phyloP scores from a whole-genome alignment of 2,329 filamentous ascomycete genomes.

The Pezicula rhizophila region DNA sequence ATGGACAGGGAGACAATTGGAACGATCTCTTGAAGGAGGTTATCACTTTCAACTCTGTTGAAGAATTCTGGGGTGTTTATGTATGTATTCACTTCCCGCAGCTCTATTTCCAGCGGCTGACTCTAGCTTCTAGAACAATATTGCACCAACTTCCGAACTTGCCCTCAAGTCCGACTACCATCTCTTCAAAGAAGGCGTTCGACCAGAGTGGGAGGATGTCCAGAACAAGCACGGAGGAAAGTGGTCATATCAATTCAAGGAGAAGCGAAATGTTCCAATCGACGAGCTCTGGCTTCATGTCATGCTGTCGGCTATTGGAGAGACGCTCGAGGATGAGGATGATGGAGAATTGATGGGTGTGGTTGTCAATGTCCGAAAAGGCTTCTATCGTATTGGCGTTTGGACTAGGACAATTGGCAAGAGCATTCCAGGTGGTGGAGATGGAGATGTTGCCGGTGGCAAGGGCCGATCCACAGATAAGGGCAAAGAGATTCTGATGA shows the following conservation, averaged over 20 bases:
- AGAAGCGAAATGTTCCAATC: constrained; percentile 86
- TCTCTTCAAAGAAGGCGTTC: constrained; percentile 95
- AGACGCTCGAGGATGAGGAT: constrained; percentile 94
- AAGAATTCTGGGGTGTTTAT: constrained; percentile 99
- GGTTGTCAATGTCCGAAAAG: constrained; percentile 97
- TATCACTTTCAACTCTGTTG: constrained; percentile 96
- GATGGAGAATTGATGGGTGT: constrained; percentile 99
- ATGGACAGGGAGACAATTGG: constrained; percentile 85
- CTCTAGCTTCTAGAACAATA: constrained; percentile 73
- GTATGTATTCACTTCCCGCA: constrained; percentile 50
- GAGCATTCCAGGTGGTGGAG: constrained; percentile 68
- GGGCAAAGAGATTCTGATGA: constrained; percentile 75
- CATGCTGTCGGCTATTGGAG: constrained; percentile 93
- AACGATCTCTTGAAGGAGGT: constrained; percentile 97
- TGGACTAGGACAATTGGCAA: constrained; percentile 96
- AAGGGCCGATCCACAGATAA: constrained; percentile 76
- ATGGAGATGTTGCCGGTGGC: constrained; percentile 64
- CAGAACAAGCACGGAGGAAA: constrained; percentile 99
- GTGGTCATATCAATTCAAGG: constrained; percentile 98
- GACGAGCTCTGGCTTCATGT: constrained; percentile 96
- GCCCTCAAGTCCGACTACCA: constrained; percentile 98
- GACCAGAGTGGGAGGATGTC: constrained; percentile 95
- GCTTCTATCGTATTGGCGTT: constrained; percentile 93
- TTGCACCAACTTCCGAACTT: constrained; percentile 90
- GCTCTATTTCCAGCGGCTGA: constrained; percentile 6